Percentiles rank a stretch among this genome's conserved stretches.
Conservation (phyloP, 2,329 filamentous ascomycete genomes). For the Diaporthe vaccinii region DNA sequence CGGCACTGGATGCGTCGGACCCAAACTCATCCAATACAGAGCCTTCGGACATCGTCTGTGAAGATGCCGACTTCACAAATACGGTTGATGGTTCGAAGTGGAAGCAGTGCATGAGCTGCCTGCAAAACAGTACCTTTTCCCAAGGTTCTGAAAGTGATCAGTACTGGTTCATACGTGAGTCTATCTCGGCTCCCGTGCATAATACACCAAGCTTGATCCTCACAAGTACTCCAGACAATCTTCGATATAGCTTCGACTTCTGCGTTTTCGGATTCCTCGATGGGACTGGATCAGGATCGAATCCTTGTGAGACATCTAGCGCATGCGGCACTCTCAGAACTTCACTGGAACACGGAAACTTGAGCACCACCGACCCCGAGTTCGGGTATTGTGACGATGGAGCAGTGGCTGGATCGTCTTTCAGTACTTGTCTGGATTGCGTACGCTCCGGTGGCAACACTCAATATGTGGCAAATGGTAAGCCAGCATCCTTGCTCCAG, state of each 20-base stretch:
- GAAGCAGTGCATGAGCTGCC: constrained; percentile 64
- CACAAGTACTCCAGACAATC: constrained; percentile 58
- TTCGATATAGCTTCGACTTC: constrained; percentile 65
- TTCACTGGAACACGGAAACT: constrained; percentile 56
- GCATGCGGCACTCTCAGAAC: constrained; percentile 62
- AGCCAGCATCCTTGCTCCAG: constrained; percentile 36
- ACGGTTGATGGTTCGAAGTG: constrained; percentile 59
- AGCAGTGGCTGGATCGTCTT: constrained; percentile 51
- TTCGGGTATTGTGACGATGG: constrained; percentile 49
- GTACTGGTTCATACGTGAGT: constrained; percentile 69
- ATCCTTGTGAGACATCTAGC: constrained; percentile 64
- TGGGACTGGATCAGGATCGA: constrained; percentile 57
- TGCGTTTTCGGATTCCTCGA: constrained; percentile 68
- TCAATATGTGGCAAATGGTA: constrained; percentile 65
- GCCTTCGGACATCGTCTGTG: constrained; percentile 62
- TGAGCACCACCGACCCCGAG: constrained; percentile 21
- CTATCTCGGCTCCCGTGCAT: background rate
- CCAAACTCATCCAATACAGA: constrained; percentile 60
- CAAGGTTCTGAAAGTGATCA: constrained; percentile 65
- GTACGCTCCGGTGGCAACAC: constrained; percentile 58
- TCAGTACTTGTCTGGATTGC: constrained; percentile 60
- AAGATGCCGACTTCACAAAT: constrained; percentile 58
- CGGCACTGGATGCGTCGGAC: constrained; percentile 57
- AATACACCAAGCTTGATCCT: background rate
- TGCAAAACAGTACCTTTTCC: constrained; percentile 64